These are phyloP conservation scores for Eucalyptus melliodora DNA, from an alignment of 345 rosid species.

Conservation along the genomic window DNA sequence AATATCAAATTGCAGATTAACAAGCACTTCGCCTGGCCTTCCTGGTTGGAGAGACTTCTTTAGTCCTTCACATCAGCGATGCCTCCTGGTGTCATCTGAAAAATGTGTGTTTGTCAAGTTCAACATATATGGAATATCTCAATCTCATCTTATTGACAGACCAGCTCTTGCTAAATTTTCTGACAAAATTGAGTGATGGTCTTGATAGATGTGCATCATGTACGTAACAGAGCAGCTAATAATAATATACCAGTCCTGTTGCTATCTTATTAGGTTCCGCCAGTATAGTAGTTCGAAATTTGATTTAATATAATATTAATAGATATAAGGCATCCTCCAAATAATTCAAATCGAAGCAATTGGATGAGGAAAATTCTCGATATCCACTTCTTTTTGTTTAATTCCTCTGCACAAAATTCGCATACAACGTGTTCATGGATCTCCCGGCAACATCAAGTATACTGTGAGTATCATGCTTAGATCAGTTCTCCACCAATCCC, in stretches of 20 bases:
- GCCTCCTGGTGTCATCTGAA: slow-evolving; percentile 14
- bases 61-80: slow-evolving; percentile 75
- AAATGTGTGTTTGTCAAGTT: not conserved
- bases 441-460: not conserved
- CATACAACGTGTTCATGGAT: not conserved
- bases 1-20: not conserved
- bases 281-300: too few relatives aligned
- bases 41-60: not conserved
- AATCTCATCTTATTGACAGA: not conserved
- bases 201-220: too few relatives aligned
- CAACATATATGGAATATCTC: not conserved
- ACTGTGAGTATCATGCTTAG: not conserved
- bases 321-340: too few relatives aligned
- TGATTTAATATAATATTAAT: too few relatives aligned
- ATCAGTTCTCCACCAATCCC: not conserved
- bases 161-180: not conserved
- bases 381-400: not conserved
- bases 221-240: too few relatives aligned
- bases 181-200: not conserved
- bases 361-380: slow-evolving; percentile 3
- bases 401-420: not conserved
- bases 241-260: too few relatives aligned
- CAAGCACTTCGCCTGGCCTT: not conserved
- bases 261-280: too few relatives aligned
- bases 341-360: too few relatives aligned